A percentile compares a stretch with the other conserved stretches of the same genome.
These are phyloP conservation scores for Smallanthus sonchifolius DNA, from an alignment of 129 eudicot species.

Conservation along the genomic window DNA sequence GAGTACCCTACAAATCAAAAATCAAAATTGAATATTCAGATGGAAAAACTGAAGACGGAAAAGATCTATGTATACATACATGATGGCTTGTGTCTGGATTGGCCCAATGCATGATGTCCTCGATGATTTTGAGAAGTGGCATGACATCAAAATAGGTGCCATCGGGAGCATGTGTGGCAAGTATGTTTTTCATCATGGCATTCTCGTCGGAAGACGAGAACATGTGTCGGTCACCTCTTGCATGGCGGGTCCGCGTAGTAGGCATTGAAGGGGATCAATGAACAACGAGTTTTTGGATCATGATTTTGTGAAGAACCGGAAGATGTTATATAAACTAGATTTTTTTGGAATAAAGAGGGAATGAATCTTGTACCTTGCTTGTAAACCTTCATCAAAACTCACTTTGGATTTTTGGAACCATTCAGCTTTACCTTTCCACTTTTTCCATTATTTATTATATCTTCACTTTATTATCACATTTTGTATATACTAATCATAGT, in stretches of 20 bases:
- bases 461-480: too few relatives aligned
- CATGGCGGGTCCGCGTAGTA: conserved; percentile 20
- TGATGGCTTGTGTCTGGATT: conserved; percentile 23
- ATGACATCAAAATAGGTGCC: conserved; percentile 52
- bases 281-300: background rate
- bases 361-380: conserved; percentile 71
- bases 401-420: background rate
- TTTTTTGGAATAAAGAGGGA: conserved; percentile 33
- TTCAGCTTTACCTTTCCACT: background rate
- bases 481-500: too few relatives aligned
- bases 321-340: conserved; percentile 2
- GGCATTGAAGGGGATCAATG: conserved; percentile 26
- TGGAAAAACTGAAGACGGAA: background rate
- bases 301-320: background rate
- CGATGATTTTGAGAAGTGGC: conserved; percentile 62
- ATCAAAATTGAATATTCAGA: background rate
- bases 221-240: conserved; percentile 45
- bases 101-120: conserved; percentile 63
- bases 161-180: conserved; percentile 64
- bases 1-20: conserved; percentile 33
- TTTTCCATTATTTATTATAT: background rate
- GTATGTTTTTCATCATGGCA: conserved; percentile 68
- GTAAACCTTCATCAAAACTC: conserved; percentile 7
- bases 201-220: conserved; percentile 62
- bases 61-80: conserved; percentile 1